phyloP scores from a whole-genome alignment of 768 basidiomycete species.

The Leccinum ochraceum region DNA sequence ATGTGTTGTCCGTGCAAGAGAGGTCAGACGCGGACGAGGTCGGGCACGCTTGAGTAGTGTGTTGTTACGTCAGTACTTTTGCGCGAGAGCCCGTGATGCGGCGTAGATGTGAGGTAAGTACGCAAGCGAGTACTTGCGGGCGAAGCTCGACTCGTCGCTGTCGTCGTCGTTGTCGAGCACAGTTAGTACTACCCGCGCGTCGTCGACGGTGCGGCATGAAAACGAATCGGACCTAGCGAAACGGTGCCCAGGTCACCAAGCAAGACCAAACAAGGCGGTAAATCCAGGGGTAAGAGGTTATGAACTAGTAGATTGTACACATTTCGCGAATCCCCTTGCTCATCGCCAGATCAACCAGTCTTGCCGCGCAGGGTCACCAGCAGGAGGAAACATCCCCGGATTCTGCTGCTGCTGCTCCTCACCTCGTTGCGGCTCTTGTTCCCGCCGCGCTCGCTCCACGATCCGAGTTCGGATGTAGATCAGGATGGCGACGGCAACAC shows the following conservation, averaged over 20 bases:
- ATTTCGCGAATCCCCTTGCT: background rate
- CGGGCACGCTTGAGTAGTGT: background rate
- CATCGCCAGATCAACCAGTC: slow-evolving; percentile 62
- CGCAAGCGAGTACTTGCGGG: background rate
- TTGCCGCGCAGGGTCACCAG: slow-evolving; percentile 61
- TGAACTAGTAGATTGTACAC: background rate
- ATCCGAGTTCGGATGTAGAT: slow-evolving; percentile 81
- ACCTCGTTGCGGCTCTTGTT: slow-evolving; percentile 50
- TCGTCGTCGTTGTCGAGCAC: slow-evolving; percentile 9
- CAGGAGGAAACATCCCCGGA: slow-evolving; percentile 58
- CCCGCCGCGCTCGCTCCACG: slow-evolving; percentile 68
- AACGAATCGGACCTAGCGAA: background rate
- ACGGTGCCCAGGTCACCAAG: slow-evolving; percentile 16
- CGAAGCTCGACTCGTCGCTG: slow-evolving; percentile 4
- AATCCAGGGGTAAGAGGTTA: too few species aligned
- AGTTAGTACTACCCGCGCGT: slow-evolving; percentile 1
- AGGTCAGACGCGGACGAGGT: slow-evolving; percentile 1
- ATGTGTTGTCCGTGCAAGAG: background rate
- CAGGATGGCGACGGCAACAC: slow-evolving; percentile 69
- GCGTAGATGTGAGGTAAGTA: background rate
- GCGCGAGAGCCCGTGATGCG: too few species aligned
- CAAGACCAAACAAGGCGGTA: slow-evolving; percentile 24
- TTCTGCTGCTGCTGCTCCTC: slow-evolving; percentile 29
- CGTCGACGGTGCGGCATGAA: slow-evolving; percentile 8
- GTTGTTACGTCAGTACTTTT: too few species aligned